A percentile compares a stretch with the other conserved stretches of the same genome.
Evolutionary conservation across 352 stramenopile species (phyloP).

Genomic region (Globisporangium emineosum): DNA sequence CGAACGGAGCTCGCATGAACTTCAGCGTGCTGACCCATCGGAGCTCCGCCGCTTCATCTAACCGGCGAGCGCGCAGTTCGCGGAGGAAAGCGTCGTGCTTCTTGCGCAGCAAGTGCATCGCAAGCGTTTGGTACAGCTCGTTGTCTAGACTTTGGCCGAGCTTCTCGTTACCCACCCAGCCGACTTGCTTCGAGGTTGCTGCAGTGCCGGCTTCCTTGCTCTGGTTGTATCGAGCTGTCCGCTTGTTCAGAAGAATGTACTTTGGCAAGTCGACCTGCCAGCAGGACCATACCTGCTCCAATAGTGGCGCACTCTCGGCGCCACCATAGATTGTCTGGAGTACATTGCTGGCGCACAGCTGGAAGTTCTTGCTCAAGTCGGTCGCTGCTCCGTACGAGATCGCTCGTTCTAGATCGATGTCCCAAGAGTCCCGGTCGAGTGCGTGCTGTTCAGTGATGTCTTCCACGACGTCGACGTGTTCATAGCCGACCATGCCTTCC

Average conservation of each 20-base stretch:
- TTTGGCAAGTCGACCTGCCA: constrained; percentile 42
- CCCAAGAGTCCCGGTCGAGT: background rate
- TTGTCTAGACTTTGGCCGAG: constrained; percentile 21
- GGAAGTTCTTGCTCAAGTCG: background rate
- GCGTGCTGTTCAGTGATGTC: background rate
- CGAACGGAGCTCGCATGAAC: constrained; percentile 21
- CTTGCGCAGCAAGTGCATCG: constrained; percentile 40
- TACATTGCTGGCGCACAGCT: background rate
- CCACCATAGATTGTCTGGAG: background rate
- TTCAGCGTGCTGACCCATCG: constrained; percentile 37
- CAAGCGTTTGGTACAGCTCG: constrained; percentile 23
- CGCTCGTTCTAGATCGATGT: background rate
- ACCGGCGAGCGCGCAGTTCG: constrained; percentile 30
- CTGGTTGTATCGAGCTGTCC: constrained; percentile 44
- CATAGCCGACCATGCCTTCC: background rate
- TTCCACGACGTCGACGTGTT: background rate
- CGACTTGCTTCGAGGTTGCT: constrained; percentile 14
- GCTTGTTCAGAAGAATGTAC: constrained; percentile 51
- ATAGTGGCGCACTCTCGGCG: background rate
- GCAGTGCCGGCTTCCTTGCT: background rate
- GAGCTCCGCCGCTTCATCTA: constrained; percentile 30
- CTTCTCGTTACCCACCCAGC: constrained; percentile 36
- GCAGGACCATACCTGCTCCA: constrained; percentile 42
- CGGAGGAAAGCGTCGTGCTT: constrained; percentile 49
- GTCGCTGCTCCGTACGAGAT: background rate